Conservation (phyloP, 108 stramenopile genomes). For the Stephanodiscus minutulus region DNA sequence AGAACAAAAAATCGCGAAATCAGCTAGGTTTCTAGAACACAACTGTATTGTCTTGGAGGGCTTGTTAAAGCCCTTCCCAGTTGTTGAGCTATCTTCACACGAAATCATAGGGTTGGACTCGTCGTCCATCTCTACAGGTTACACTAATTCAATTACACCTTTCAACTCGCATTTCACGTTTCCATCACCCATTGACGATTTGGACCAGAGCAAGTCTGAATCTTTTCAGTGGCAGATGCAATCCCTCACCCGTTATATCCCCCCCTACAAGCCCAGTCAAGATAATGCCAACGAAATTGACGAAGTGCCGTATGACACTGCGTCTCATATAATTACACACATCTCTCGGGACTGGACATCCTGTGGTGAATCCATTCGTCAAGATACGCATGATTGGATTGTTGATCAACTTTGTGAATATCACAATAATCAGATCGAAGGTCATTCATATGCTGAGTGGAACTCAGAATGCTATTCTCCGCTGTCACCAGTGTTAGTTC, state of each 20-base stretch:
- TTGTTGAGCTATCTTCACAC: constrained; percentile 17
- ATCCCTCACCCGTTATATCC: constrained; percentile 33
- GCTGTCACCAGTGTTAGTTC: constrained; percentile 62
- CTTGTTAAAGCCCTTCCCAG: constrained; percentile 40
- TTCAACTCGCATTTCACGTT: constrained; percentile 7
- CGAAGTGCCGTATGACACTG: constrained; percentile 57
- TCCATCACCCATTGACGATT: not conserved
- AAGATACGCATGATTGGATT: constrained; percentile 70
- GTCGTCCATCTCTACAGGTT: not conserved
- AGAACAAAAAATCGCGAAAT: constrained; percentile 42
- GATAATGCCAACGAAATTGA: constrained; percentile 13
- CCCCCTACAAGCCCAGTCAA: constrained; percentile 25
- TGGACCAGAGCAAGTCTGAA: not conserved
- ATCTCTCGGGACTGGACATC: constrained; percentile 77
- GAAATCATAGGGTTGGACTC: not conserved
- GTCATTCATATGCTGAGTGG: not conserved
- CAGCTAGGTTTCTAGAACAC: constrained; percentile 34
- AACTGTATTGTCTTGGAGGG: constrained; percentile 39
- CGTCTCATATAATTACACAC: constrained; percentile 70
- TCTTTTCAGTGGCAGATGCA: not conserved
- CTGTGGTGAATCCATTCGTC: constrained; percentile 50
- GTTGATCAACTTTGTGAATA: constrained; percentile 41
- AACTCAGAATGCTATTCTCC: not conserved
- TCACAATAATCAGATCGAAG: not conserved
- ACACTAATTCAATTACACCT: not conserved